Percentiles rank a stretch among this genome's conserved stretches.
Evolutionary conservation across 2,329 filamentous ascomycete species (phyloP).

Genomic region (Simplicillium sp.): DNA sequence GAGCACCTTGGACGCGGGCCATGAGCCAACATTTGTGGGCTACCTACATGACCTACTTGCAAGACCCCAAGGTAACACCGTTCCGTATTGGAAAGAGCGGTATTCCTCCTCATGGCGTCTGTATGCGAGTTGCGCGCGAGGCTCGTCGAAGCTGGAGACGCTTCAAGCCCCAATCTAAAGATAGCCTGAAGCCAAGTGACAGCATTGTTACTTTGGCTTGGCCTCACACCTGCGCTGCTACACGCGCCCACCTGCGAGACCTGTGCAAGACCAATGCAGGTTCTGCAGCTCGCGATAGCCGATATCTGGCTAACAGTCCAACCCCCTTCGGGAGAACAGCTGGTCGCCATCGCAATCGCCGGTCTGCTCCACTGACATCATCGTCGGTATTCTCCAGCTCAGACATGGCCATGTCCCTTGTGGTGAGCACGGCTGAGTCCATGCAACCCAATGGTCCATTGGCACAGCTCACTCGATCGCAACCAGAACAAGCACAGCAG

Average conservation of each 20-base stretch:
- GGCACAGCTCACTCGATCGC: slow-evolving; percentile 45
- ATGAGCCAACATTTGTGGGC: slow-evolving; percentile 60
- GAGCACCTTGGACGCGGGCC: slow-evolving; percentile 52
- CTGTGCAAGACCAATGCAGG: slow-evolving; percentile 48
- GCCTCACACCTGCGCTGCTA: slow-evolving; percentile 56
- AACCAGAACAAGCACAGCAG: slow-evolving; percentile 1
- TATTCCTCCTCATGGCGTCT: slow-evolving; percentile 56
- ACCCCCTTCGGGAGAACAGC: slow-evolving; percentile 45
- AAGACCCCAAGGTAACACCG: slow-evolving; percentile 58
- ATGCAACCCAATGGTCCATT: slow-evolving; percentile 56
- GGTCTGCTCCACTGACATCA: slow-evolving; percentile 34
- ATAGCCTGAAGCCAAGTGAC: slow-evolving; percentile 46
- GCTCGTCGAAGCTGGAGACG: slow-evolving; percentile 60
- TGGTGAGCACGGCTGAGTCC: slow-evolving; percentile 51
- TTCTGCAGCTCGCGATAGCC: slow-evolving; percentile 31
- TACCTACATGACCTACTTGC: slow-evolving; percentile 54
- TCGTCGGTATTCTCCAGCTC: slow-evolving; percentile 44
- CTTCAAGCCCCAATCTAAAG: slow-evolving; percentile 36
- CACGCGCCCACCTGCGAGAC: slow-evolving; percentile 51
- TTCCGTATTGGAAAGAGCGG: slow-evolving; percentile 54
- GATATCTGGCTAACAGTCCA: slow-evolving; percentile 41
- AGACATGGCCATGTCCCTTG: slow-evolving; percentile 55
- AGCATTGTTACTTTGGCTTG: slow-evolving; percentile 36
- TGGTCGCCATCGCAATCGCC: slow-evolving; percentile 39
- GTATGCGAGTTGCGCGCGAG: slow-evolving; percentile 54